Percentiles rank a stretch among this genome's conserved stretches.
These are phyloP conservation scores for Kodamaea hsintzibuensis DNA, from an alignment of 805 yeast species.

Conservation along the genomic window DNA sequence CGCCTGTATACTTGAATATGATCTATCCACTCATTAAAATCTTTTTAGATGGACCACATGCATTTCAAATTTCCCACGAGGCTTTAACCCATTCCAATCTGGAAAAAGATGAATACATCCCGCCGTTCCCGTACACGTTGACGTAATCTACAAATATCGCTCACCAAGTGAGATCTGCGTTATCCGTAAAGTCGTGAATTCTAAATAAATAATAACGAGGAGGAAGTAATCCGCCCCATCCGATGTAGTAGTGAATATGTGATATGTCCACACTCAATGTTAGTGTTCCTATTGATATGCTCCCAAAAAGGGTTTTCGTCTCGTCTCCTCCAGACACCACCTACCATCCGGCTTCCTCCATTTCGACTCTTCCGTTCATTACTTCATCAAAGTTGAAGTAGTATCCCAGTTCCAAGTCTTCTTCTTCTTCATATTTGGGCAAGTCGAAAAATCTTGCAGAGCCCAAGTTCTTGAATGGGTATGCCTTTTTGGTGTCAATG, in stretches of 20 bases:
- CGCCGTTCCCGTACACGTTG: neutral
- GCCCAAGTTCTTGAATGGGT: slow-evolving; percentile 14
- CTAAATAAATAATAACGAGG: slow-evolving; percentile 1
- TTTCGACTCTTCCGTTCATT: slow-evolving; percentile 10
- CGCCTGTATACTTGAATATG: too few relatives aligned
- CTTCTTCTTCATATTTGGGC: slow-evolving; percentile 29
- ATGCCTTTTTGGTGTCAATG: slow-evolving; percentile 12
- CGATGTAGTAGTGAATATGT: neutral
- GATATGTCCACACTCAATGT: neutral
- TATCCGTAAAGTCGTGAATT: neutral
- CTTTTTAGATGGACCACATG: too few relatives aligned
- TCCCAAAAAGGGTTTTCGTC: neutral
- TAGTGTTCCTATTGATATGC: neutral
- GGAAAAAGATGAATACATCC: neutral
- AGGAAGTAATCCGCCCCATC: neutral
- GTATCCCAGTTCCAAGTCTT: slow-evolving; percentile 8
- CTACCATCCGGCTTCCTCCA: neutral
- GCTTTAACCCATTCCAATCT: too few relatives aligned
- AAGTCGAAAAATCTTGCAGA: slow-evolving; percentile 31
- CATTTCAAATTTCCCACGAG: too few relatives aligned
- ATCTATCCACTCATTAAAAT: too few relatives aligned
- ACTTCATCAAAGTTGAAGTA: slow-evolving; percentile 21
- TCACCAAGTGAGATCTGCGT: neutral
- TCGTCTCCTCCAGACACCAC: neutral
- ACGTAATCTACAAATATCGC: too few relatives aligned